A percentile compares a stretch with the other conserved stretches of the same genome.
These are phyloP conservation scores for Fonsecaea nubica DNA, from an alignment of 2,329 filamentous ascomycete genomes.

Conservation along the genomic window DNA sequence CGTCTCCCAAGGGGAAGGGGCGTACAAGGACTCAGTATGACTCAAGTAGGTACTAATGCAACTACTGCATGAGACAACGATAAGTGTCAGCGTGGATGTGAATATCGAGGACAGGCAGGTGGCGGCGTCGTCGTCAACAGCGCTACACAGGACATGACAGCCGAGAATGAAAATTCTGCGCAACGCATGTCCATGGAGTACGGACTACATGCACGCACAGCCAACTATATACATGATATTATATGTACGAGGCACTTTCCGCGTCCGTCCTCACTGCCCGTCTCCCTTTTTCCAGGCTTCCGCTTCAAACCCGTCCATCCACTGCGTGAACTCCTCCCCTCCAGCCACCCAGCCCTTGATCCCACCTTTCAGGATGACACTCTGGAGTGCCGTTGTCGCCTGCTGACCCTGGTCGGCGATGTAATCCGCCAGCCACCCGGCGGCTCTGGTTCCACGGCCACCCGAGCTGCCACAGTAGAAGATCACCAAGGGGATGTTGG, in stretches of 20 bases:
- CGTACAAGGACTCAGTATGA: too few relatives aligned
- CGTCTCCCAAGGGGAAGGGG: background rate
- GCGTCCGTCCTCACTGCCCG: background rate
- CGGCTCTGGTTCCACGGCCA: constrained; percentile 62
- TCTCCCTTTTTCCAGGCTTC: constrained; percentile 27
- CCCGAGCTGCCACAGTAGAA: constrained; percentile 58
- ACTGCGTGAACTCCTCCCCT: constrained; percentile 41
- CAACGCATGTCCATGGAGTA: too few relatives aligned
- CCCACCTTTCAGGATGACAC: constrained; percentile 42
- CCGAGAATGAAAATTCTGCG: background rate
- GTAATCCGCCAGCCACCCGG: constrained; percentile 63
- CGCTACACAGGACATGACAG: background rate
- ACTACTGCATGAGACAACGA: too few relatives aligned
- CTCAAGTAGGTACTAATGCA: too few relatives aligned
- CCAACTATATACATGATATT: too few relatives aligned
- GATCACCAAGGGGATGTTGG: constrained; percentile 45
- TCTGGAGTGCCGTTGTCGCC: constrained; percentile 8
- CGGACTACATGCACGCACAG: too few relatives aligned
- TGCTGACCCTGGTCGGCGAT: constrained; percentile 47
- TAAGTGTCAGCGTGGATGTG: background rate
- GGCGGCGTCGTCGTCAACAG: background rate
- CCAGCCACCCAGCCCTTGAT: constrained; percentile 45
- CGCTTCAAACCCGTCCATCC: constrained; percentile 43
- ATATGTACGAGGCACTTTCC: background rate
- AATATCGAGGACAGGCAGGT: background rate